Conservation (phyloP, 2,329 filamentous ascomycete genomes). For the Pezicula radicicola region DNA sequence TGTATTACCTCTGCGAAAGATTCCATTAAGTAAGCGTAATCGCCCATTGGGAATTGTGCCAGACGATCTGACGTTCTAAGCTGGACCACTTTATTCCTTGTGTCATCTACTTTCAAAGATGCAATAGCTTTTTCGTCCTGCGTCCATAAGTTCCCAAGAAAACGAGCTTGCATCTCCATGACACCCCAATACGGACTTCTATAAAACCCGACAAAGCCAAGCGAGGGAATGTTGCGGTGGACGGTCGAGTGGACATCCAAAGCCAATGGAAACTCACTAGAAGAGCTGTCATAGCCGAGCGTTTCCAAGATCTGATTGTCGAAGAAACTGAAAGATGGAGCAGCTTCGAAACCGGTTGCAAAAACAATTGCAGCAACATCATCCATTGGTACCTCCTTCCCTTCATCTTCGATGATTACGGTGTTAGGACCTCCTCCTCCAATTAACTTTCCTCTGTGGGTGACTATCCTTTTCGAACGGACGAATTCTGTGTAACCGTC, state of each 20-base stretch:
- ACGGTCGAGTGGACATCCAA: slow-evolving; percentile 67
- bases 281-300: slow-evolving; percentile 52
- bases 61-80: slow-evolving; percentile 34
- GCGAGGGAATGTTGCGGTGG: slow-evolving; percentile 54
- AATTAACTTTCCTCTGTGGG: slow-evolving; percentile 26
- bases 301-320: slow-evolving; percentile 49
- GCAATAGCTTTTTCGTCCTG: slow-evolving; percentile 17
- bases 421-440: background rate
- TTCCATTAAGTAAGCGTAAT: slow-evolving; percentile 75
- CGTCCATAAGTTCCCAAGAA: slow-evolving; percentile 61
- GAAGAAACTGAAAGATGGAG: slow-evolving; percentile 62
- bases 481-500: slow-evolving; percentile 75
- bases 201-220: slow-evolving; percentile 83
- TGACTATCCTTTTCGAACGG: slow-evolving; percentile 54
- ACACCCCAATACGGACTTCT: slow-evolving; percentile 82
- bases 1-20: slow-evolving; percentile 60
- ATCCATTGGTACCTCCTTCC: slow-evolving; percentile 33
- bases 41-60: slow-evolving; percentile 78
- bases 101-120: slow-evolving; percentile 20
- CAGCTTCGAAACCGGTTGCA: slow-evolving; percentile 72
- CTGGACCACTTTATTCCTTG: slow-evolving; percentile 20
- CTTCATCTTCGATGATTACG: slow-evolving; percentile 28
- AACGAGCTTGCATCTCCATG: slow-evolving; percentile 81
- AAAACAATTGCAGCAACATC: slow-evolving; percentile 67
- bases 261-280: slow-evolving; percentile 52